phyloP scores from a whole-genome alignment of 176 grass and related monocot species.

The Rhynchospora tenuis region DNA sequence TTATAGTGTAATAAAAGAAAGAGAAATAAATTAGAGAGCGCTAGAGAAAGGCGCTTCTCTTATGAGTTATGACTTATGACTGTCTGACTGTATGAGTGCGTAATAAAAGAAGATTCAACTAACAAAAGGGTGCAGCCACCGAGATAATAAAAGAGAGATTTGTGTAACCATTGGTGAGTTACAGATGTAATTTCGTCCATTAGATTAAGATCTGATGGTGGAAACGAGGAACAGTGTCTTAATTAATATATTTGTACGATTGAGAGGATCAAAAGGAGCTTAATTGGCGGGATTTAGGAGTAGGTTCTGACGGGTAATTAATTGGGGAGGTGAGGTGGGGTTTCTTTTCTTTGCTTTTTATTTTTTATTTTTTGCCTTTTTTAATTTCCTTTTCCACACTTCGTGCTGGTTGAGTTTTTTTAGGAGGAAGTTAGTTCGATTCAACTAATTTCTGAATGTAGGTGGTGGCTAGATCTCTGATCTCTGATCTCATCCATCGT shows the following conservation, averaged over 20 bases:
- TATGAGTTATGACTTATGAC: neutral
- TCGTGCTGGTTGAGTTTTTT: constrained; percentile 9
- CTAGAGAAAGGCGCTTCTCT: neutral
- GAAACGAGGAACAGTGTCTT: neutral
- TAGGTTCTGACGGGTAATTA: constrained; percentile 21
- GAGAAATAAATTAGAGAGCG: neutral
- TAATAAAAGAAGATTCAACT: constrained; percentile 14
- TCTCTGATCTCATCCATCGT: neutral
- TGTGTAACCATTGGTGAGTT: neutral
- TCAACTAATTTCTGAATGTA: constrained; percentile 18
- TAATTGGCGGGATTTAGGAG: constrained; percentile 4
- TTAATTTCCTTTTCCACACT: neutral
- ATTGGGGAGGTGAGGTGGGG: constrained; percentile 5
- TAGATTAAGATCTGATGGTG: neutral
- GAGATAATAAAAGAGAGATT: neutral
- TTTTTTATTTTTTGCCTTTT: neutral
- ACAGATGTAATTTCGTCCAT: neutral
- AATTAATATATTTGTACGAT: neutral
- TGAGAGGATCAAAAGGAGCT: neutral
- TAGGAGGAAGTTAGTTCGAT: constrained; percentile 9
- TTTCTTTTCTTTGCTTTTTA: neutral
- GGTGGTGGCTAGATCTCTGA: neutral
- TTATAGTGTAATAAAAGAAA: neutral
- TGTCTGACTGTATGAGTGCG: neutral
- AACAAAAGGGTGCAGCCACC: neutral